Evolutionary conservation across 2,329 filamentous ascomycete species (phyloP).

Genomic region (Penicillium expansum): DNA sequence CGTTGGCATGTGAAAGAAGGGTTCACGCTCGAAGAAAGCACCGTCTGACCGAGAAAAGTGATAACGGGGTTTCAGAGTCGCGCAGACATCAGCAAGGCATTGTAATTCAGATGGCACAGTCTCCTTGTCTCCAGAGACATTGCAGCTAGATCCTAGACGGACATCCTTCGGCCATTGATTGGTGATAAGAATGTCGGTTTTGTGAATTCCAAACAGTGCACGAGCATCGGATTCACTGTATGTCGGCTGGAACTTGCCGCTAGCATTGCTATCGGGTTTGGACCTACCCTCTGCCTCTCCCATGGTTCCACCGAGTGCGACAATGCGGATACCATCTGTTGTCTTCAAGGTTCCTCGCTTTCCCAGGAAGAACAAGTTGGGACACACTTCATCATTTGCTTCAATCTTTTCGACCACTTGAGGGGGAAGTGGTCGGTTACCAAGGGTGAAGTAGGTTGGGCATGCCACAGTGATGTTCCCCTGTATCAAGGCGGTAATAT

Average conservation of each 20-base stretch:
- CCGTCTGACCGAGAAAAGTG: conserved; percentile 72
- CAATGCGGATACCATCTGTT: conserved; percentile 81
- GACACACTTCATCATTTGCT: conserved; percentile 70
- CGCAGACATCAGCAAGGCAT: conserved; percentile 74
- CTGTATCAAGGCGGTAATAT: conserved; percentile 64
- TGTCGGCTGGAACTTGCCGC: conserved; percentile 68
- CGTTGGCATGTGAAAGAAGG: conserved; percentile 70
- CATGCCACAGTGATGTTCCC: conserved; percentile 74
- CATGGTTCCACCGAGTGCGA: conserved; percentile 74
- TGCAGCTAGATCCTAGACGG: conserved; percentile 59
- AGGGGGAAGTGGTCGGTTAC: conserved; percentile 67
- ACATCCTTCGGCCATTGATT: conserved; percentile 78
- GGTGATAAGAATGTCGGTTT: conserved; percentile 83
- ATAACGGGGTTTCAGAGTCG: conserved; percentile 81
- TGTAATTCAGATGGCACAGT: conserved; percentile 56
- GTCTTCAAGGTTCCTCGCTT: conserved; percentile 87
- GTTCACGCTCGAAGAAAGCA: conserved; percentile 85
- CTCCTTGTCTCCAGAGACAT: conserved; percentile 51
- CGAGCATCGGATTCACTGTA: conserved; percentile 77
- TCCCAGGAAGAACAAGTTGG: conserved; percentile 87
- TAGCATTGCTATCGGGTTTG: conserved; percentile 44
- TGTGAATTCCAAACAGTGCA: conserved; percentile 70
- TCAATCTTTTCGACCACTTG: conserved; percentile 71
- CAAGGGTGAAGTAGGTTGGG: conserved; percentile 87
- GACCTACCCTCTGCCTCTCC: conserved; percentile 15